Evolutionary conservation across 805 yeast genomes (phyloP), one percentile per base, ranked within the genome.

Genomic region (Sugiyamaella smithiae): DNA sequence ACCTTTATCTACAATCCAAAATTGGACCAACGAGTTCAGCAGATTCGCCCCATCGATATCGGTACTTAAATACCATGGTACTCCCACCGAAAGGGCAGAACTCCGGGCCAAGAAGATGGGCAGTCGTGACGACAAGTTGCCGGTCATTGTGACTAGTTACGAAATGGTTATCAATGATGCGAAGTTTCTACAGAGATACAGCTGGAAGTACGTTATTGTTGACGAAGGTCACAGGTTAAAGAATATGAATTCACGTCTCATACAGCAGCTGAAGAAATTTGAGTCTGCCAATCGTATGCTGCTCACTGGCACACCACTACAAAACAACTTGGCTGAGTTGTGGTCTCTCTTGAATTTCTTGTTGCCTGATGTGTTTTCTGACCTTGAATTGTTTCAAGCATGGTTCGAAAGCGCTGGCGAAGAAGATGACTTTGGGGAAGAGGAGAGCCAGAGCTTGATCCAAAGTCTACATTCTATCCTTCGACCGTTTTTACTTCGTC

Each of bases 31-130:
- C 63, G 99, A 93, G 63, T 90, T 93, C 69, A 93, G 93, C 62
- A 80, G 96, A 60, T 93, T 93, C 73, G 97, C 97, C 0, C 99
- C 99, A 0, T 99, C 98, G 0, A 85, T 93, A 65, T 91, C 93
- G 66, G 93, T 93, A 2, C 64, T 93, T 63, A 93, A 98, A 0
- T 93, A 93, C 66, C 95, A 91, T 60, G 99, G 99, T 0, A 83
- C 95, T 11, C 99, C 98, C 97, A 93, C 65, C 82, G 99, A 63
- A 90, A 90, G 45, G 91, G 99, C 60, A 84, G 85, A 55, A 99
- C 99, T 1, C 93, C 98, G 99, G 90, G 90, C 62, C 88, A 98
- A 93, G 68, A 98, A 91, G 65, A 91, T 91, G 99, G 98, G 98
- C 0, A 49, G 78, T 84, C 46, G 22, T 12, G 87, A 48, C 95